Percentiles rank a stretch among this genome's conserved stretches.
Conservation (phyloP, 2,329 filamentous ascomycete genomes). For the Pseudofabraea citricarpa region DNA sequence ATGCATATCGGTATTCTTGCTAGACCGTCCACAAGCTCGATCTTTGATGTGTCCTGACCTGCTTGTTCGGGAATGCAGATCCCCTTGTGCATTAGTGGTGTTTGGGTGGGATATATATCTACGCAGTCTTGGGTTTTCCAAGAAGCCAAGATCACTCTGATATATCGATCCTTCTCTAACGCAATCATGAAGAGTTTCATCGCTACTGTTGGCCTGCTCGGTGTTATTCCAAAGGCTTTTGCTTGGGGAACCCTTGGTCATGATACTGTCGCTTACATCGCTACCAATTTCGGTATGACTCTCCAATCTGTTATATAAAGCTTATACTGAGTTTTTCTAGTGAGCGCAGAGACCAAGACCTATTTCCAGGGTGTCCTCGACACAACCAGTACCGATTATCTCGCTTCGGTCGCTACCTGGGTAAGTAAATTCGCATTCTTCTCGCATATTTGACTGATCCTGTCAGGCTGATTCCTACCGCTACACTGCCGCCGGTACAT, state of each 20-base stretch:
- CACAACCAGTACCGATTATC: slow-evolving; percentile 50
- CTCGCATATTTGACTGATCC: background rate
- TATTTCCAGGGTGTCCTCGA: slow-evolving; percentile 54
- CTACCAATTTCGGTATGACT: slow-evolving; percentile 43
- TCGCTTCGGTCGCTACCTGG: slow-evolving; percentile 62
- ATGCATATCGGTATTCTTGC: no score
- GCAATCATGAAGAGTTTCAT: no score
- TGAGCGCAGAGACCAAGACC: slow-evolving; percentile 49
- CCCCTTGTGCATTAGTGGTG: no score
- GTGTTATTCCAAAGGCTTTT: slow-evolving; percentile 9
- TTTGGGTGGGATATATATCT: no score
- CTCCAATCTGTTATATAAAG: background rate
- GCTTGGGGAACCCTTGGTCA: slow-evolving; percentile 49
- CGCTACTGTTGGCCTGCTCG: slow-evolving; percentile 9
- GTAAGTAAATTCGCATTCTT: slow-evolving; percentile 4
- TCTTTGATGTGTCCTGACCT: no score
- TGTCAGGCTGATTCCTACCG: slow-evolving; percentile 49
- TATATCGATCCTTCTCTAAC: no score
- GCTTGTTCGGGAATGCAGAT: no score
- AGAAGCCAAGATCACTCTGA: no score
- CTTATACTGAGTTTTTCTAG: slow-evolving; percentile 18
- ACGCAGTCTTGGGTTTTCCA: no score
- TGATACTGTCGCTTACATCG: slow-evolving; percentile 60
- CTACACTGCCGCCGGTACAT: slow-evolving; percentile 58
- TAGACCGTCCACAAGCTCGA: no score